These are phyloP conservation scores for Rutstroemia sp. DNA, from an alignment of 2,329 filamentous ascomycete genomes.

Conservation along the genomic window DNA sequence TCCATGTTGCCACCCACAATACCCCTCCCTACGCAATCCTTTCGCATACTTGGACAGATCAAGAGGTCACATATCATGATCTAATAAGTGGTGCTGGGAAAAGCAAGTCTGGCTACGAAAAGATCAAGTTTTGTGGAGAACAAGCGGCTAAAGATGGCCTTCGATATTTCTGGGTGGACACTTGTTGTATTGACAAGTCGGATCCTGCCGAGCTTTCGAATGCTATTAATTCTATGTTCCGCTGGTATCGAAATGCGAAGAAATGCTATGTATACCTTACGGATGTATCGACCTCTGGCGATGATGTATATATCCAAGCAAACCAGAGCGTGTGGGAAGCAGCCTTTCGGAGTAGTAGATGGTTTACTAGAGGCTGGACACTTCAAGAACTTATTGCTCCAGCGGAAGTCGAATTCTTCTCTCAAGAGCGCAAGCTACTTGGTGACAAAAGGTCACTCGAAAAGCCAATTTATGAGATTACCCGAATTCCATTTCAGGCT, in stretches of 20 bases:
- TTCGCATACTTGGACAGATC: background rate
- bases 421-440: background rate
- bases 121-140: background rate
- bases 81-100: constrained; percentile 4
- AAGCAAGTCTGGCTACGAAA: constrained; percentile 8
- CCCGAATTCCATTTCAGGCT: background rate
- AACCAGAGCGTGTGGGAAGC: background rate
- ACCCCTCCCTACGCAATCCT: constrained; percentile 1
- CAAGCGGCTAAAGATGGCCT: constrained; percentile 11
- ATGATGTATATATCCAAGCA: constrained; percentile 11
- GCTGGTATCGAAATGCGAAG: constrained; percentile 14
- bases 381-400: background rate
- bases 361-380: constrained; percentile 4
- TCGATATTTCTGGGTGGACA: constrained; percentile 12
- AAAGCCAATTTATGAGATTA: background rate
- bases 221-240: constrained; percentile 17
- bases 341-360: background rate
- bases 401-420: background rate
- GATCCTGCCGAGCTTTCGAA: constrained; percentile 10
- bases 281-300: constrained; percentile 9
- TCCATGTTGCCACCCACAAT: too few relatives aligned
- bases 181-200: constrained; percentile 18
- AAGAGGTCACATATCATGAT: constrained; percentile 8
- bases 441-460: background rate
- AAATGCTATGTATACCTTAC: constrained; percentile 15